Conservation (phyloP, 2,329 filamentous ascomycete species). For the Ascochyta pisi region DNA sequence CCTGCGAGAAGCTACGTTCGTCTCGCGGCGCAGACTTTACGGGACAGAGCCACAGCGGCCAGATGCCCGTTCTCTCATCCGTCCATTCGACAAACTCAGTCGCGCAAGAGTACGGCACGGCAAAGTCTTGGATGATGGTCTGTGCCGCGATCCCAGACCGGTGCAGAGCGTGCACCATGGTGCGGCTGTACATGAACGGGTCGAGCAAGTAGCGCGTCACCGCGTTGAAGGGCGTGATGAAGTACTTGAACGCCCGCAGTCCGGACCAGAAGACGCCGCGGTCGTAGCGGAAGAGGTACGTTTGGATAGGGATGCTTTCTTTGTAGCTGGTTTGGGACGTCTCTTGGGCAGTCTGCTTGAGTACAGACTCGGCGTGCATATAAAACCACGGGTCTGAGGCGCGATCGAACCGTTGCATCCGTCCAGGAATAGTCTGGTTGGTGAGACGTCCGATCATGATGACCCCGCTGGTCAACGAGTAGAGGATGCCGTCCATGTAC, state of each 20-base stretch:
- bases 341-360: slow-evolving; percentile 17
- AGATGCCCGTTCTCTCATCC: slow-evolving; percentile 57
- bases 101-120: slow-evolving; percentile 61
- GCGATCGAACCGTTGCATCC: slow-evolving; percentile 59
- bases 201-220: slow-evolving; percentile 66
- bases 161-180: slow-evolving; percentile 69
- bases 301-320: slow-evolving; percentile 56
- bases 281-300: slow-evolving; percentile 69
- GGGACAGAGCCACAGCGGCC: slow-evolving; percentile 67
- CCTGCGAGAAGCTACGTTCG: slow-evolving; percentile 41
- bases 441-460: slow-evolving; percentile 67
- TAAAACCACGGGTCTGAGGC: slow-evolving; percentile 76
- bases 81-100: slow-evolving; percentile 62
- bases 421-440: slow-evolving; percentile 51
- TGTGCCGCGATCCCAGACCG: slow-evolving; percentile 61
- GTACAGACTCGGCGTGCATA: slow-evolving; percentile 62
- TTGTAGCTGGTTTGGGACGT: slow-evolving; percentile 22
- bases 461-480: slow-evolving; percentile 61
- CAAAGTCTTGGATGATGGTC: slow-evolving; percentile 70
- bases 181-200: slow-evolving; percentile 66
- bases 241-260: slow-evolving; percentile 66
- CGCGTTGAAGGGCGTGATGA: slow-evolving; percentile 65
- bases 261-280: slow-evolving; percentile 71
- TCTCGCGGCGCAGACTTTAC: slow-evolving; percentile 39
- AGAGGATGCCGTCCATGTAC: slow-evolving; percentile 75